Base-by-base conservation (phyloP, 1,284 basidiomycete genomes). In the Sporisorium scitamineum region DNA sequence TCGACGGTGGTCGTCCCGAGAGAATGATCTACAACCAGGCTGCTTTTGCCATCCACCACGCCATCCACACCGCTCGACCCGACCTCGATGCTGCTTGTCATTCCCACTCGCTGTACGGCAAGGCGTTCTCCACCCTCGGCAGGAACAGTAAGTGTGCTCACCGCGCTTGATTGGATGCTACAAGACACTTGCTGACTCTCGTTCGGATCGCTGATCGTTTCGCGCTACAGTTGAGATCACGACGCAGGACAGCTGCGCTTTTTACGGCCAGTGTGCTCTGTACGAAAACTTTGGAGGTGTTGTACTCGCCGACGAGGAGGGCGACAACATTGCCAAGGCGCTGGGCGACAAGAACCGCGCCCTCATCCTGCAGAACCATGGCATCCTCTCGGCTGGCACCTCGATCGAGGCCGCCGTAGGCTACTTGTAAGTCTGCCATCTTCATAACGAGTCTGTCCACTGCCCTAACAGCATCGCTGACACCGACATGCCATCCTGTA, bases 81-180 rank as follows among this genome's bases (percentile, higher is more conserved):
- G 90, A 91, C 76, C 87, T 91, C 20, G 78, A 89, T 37, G 90
- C 90, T 42, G 90, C 90, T 5, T 90, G 90, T 6, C 91, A 91
- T 83, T 89, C 89, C 20, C 90, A 92, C 82, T 89, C 89, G 5
- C 85, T 89, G 53, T 71, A 84, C 27, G 91, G 90, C n/a, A 90
- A 90, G 77, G 75, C 90, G 0, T 91, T 90, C 86, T 87, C 88
- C 16, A 87, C 89, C 1, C 87, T 91, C 9, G 90, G 90, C 11
- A 87, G 88, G 45, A 87, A 88, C 42, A 86, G 91, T 54, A 50
- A 53, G 70, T 72, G 10, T 18, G 5, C 8, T 18, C 37, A n/a
- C 16, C 16, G n/a, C 16, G n/a, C 37, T n/a, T 39, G 13, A n/a
- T 39, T 8, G 2, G 4, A 5, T 32, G 32, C 50, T 2, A 11